Evolutionary conservation across 2,329 filamentous ascomycete genomes (phyloP).

Genomic region (Aspergillus fischeri): DNA sequence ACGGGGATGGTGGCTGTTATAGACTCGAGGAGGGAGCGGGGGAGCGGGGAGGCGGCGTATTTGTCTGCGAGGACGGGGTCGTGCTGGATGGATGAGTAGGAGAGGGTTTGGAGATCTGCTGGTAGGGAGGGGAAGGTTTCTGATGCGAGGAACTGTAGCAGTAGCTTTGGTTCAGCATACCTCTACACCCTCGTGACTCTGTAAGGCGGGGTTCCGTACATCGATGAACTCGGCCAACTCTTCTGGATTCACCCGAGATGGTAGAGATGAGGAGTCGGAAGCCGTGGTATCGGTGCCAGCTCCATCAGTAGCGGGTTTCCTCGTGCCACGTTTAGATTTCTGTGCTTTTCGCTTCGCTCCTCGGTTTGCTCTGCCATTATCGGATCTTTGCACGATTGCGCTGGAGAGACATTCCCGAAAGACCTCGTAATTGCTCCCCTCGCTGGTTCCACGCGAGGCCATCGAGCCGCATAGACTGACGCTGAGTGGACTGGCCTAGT

Average conservation of each 20-base stretch:
- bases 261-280: background rate
- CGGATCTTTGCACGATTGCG: conserved; percentile 60
- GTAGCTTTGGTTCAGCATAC: background rate
- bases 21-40: conserved; percentile 46
- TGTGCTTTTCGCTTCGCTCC: conserved; percentile 28
- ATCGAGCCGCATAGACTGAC: conserved; percentile 18
- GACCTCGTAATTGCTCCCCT: conserved; percentile 56
- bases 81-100: conserved; percentile 55
- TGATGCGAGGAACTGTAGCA: conserved; percentile 62
- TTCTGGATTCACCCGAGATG: conserved; percentile 48
- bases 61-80: conserved; percentile 47
- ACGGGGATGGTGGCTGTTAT: conserved; percentile 56
- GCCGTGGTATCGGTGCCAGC: conserved; percentile 2
- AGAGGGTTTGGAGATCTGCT: conserved; percentile 55
- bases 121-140: conserved; percentile 67
- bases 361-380: conserved; percentile 43
- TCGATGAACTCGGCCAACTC: conserved; percentile 77
- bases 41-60: conserved; percentile 55
- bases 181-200: background rate
- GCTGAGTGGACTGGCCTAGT: conserved; percentile 9
- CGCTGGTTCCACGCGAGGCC: conserved; percentile 31
- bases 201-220: conserved; percentile 33
- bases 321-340: conserved; percentile 19
- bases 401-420: conserved; percentile 73
- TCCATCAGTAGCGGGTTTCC: conserved; percentile 14